Percentiles rank a stretch among this genome's conserved stretches.
Evolutionary conservation across 441 rosid genomes (phyloP).

Genomic region (Euphorbia corollata): DNA sequence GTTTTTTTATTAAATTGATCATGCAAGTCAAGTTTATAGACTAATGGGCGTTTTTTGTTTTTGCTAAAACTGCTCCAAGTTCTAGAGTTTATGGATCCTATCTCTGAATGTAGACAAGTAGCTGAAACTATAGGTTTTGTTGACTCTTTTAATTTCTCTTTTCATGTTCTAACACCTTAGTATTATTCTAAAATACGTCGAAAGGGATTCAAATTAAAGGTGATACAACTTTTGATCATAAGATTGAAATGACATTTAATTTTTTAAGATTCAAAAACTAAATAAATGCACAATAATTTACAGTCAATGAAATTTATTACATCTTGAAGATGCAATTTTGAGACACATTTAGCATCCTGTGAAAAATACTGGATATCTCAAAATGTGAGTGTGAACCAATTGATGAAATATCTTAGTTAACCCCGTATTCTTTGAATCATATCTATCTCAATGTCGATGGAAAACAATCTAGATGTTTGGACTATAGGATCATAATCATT

Average conservation of each 20-base stretch:
- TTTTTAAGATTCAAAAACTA: constrained; percentile 4
- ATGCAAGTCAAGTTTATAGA: neutral
- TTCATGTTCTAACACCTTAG: neutral
- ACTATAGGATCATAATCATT: neutral
- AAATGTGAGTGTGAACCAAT: neutral
- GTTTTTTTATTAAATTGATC: too few relatives aligned
- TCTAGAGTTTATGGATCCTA: neutral
- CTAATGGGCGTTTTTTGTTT: too few relatives aligned
- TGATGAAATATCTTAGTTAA: neutral
- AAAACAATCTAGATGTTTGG: neutral
- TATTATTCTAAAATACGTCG: neutral
- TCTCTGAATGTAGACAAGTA: neutral
- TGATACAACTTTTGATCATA: neutral
- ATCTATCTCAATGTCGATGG: neutral
- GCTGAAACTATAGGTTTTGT: neutral
- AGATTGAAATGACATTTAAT: neutral
- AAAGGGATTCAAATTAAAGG: neutral
- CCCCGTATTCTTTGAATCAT: neutral
- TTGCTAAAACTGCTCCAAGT: neutral
- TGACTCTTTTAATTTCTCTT: neutral
- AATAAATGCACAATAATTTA: neutral
- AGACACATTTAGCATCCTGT: neutral
- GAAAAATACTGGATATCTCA: neutral
- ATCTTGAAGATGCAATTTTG: neutral
- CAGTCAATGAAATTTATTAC: neutral